Evolutionary conservation across 805 yeast species (phyloP), one percentile per base, ranked within the genome.

Genomic region (Metschnikowia cubensis): DNA sequence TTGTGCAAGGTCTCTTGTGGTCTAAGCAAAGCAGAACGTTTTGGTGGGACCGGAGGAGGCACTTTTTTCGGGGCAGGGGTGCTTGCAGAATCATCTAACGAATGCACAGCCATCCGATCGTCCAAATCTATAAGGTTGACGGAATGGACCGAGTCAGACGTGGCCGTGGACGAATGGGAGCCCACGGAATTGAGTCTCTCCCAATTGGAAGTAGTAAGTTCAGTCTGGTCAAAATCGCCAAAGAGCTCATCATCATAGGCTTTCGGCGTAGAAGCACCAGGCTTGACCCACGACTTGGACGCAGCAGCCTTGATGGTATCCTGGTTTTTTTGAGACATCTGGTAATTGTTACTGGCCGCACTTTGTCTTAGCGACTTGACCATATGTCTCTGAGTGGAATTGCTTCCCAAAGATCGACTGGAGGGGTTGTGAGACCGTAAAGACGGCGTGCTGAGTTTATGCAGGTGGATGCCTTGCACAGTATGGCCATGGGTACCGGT

Each of bases 121-220:
- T 80, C 95, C 58, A 89, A 82, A 62, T 89, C 96, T 53, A 90
- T 86, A 58, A 89, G 73, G 51, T 82, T 81, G 35, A 78, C 73
- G 38, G 75, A 69, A 22, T 50, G 57, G 18, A 51, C 40, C 10
- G 54, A 48, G 32, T 29, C 54, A 18, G 36, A 31, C 6, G 41
- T 35, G 22, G 50, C 17, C 6, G 45, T 22, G 20, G 55, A 46
- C 8, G 55, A 42, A 6, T 31, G 45, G 3, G 53, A 45, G 10
- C 43, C 54, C 31, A 42, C 50, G 37, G 55, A 47, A 21, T 59
- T 59, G 38, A 66, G 59, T 39, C 58, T 61, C 35, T 62, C 70
- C 67, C 71, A 66, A 35, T 60, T 57, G n/a, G 48, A 20, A 14
- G 55, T 54, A 17, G 50, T 49, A 29, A 59, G 56, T 34, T 59